Evolutionary conservation across 148 eudicot genomes (phyloP), one percentile per base, ranked within the genome.

Genomic region (Amaranthus palmeri): DNA sequence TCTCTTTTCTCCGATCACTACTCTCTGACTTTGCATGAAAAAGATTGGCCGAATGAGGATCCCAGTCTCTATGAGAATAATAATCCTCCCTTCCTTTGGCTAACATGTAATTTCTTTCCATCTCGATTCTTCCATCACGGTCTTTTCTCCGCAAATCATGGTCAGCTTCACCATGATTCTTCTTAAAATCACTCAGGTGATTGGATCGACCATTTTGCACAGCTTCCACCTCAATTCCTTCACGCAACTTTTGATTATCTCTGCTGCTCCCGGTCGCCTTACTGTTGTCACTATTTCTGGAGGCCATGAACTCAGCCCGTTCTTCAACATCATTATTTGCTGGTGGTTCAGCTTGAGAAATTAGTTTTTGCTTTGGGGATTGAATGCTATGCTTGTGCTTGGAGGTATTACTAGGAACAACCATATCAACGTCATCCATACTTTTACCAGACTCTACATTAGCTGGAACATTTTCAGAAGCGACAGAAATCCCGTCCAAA

Each of bases 221-320:
- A 57, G 79, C 90, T 83, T 91, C 93, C 62, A 82, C 89, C 15
- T 95, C 93, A 65, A 78, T 76, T 46, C 83, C 80, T 64, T 88
- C 92, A 67, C 65, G 86, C 78, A 83, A 70, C 81, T 79, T 86
- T 60, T 67, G 80, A 53, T 79, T 76, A 81, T 86, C 96, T 80
- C 79, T 82, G 81, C 85, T 86, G 68, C 80, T 84, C 75, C 83
- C 88, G 11, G 89, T 82, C 62, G 82, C 86, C 76, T 84, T 87
- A 76, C 86, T 89, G 64, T 81, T 87, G 71, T 91, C 97, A 61
- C 89, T 85, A 77, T 89, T 88, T 83, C 86, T 88, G 52, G 85
- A 74, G 69, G 87, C 78, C 75, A 79, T 87, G 4, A 79, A 75
- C 52, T 83, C 84, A 69, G 81, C 86, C 12, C 76, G 77, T 61